These are phyloP conservation scores for Verbascum thapsus DNA, from an alignment of 257 asterid species.

Conservation along the genomic window DNA sequence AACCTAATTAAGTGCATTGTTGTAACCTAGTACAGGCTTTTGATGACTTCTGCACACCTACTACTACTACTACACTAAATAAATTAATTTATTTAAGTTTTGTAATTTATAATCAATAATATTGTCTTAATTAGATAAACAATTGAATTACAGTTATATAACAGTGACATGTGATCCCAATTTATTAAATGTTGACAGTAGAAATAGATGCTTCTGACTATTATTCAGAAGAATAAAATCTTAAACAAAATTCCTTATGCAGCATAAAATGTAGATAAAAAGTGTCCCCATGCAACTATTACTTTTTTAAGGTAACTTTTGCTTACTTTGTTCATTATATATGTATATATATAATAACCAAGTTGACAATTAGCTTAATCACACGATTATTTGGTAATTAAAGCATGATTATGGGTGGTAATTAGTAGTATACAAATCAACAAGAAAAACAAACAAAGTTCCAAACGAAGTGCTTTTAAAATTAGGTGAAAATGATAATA, in stretches of 20 bases:
- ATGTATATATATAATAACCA: too few species aligned
- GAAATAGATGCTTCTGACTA: too few species aligned
- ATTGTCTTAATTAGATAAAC: too few species aligned
- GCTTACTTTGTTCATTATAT: too few species aligned
- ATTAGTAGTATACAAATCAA: constrained; percentile 10
- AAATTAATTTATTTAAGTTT: too few species aligned
- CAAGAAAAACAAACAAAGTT: constrained; percentile 15
- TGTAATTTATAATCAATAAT: too few species aligned
- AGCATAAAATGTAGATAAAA: too few species aligned
- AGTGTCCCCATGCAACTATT: too few species aligned
- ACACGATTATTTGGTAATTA: neutral
- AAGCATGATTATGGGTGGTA: neutral
- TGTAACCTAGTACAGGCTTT: neutral
- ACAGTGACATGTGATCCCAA: neutral
- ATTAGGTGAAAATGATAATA: constrained; percentile 45
- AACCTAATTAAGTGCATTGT: constrained; percentile 19
- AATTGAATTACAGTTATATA: neutral
- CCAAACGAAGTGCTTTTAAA: constrained; percentile 47
- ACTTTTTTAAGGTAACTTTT: too few species aligned
- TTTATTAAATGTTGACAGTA: neutral
- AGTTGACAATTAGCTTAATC: neutral
- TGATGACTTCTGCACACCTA: neutral
- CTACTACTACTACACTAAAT: too few species aligned
- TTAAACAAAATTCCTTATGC: too few species aligned
- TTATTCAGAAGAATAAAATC: too few species aligned